These are phyloP conservation scores for Emericellopsis atlantica DNA, from an alignment of 2,329 filamentous ascomycete genomes.

Conservation along the genomic window DNA sequence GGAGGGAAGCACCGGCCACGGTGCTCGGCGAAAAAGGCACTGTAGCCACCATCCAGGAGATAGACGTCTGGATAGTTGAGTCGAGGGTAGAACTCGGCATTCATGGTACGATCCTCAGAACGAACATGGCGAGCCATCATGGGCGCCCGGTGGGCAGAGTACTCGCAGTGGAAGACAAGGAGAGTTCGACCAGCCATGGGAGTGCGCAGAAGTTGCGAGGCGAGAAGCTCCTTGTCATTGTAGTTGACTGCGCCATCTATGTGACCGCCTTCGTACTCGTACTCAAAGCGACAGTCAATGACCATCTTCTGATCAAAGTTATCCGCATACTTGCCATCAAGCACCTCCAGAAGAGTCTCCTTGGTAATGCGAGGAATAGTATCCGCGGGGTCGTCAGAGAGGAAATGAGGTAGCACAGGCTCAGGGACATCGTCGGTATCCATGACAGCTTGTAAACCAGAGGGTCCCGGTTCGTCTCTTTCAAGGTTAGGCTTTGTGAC, in stretches of 20 bases:
- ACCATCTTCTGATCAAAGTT: conserved; percentile 72
- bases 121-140: conserved; percentile 94
- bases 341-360: conserved; percentile 70
- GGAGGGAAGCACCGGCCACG: conserved; percentile 78
- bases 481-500: conserved; percentile 66
- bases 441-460: conserved; percentile 58
- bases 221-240: conserved; percentile 87
- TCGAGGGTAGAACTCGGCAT: conserved; percentile 74
- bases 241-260: conserved; percentile 90
- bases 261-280: conserved; percentile 94
- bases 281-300: conserved; percentile 96
- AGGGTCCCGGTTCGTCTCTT: conserved; percentile 34
- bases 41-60: conserved; percentile 93
- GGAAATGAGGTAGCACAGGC: conserved; percentile 72
- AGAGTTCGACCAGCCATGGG: conserved; percentile 60
- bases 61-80: conserved; percentile 96
- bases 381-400: conserved; percentile 67
- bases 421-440: conserved; percentile 69
- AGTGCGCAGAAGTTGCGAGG: conserved; percentile 62
- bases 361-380: conserved; percentile 78
- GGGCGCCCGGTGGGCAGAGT: conserved; percentile 89
- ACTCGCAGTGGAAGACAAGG: conserved; percentile 94
- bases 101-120: conserved; percentile 73
- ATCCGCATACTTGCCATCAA: conserved; percentile 72
- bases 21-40: conserved; percentile 75